Evolutionary conservation across 2,329 filamentous ascomycete species (phyloP).

Genomic region (Exophiala sp.): DNA sequence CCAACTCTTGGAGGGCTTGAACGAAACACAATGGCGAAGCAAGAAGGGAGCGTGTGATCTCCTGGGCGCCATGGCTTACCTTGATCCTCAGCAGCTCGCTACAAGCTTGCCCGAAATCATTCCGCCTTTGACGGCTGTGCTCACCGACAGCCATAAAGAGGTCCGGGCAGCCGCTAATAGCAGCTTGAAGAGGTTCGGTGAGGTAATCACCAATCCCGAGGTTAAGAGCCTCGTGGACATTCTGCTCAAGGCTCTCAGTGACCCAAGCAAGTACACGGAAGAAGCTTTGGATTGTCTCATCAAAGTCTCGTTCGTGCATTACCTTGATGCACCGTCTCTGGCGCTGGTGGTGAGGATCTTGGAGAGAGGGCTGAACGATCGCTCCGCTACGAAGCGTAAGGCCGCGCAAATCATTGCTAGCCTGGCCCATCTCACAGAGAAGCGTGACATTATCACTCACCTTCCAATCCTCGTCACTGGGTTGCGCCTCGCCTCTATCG

Average conservation of each 20-base stretch:
- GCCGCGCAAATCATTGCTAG: slow-evolving; percentile 96
- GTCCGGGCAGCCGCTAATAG: slow-evolving; percentile 87
- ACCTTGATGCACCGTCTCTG: slow-evolving; percentile 92
- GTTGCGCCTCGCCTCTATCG: slow-evolving; percentile 79
- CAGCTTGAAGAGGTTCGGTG: slow-evolving; percentile 93
- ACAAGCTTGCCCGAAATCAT: slow-evolving; percentile 93
- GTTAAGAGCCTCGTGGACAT: slow-evolving; percentile 88
- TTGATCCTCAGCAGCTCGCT: slow-evolving; percentile 90
- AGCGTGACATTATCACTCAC: slow-evolving; percentile 87
- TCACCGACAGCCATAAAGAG: slow-evolving; percentile 98
- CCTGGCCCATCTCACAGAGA: slow-evolving; percentile 90
- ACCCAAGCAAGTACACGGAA: slow-evolving; percentile 95
- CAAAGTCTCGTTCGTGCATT: slow-evolving; percentile 97
- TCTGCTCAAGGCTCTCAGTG: slow-evolving; percentile 90
- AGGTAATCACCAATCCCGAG: slow-evolving; percentile 97
- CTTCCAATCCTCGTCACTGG: slow-evolving; percentile 88
- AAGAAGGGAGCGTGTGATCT: slow-evolving; percentile 98
- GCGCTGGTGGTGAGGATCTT: slow-evolving; percentile 92
- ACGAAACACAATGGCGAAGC: slow-evolving; percentile 94
- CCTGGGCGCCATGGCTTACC: slow-evolving; percentile 94
- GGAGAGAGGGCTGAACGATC: slow-evolving; percentile 81
- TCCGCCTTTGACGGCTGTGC: slow-evolving; percentile 82
- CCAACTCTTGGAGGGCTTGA: slow-evolving; percentile 81
- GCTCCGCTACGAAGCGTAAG: slow-evolving; percentile 93
- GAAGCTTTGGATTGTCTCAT: slow-evolving; percentile 89